Percentiles rank a stretch among this genome's conserved stretches.
These are phyloP conservation scores for Linnemannia schmuckeri DNA, from an alignment of 192 early-diverging fungal species.

Conservation along the genomic window DNA sequence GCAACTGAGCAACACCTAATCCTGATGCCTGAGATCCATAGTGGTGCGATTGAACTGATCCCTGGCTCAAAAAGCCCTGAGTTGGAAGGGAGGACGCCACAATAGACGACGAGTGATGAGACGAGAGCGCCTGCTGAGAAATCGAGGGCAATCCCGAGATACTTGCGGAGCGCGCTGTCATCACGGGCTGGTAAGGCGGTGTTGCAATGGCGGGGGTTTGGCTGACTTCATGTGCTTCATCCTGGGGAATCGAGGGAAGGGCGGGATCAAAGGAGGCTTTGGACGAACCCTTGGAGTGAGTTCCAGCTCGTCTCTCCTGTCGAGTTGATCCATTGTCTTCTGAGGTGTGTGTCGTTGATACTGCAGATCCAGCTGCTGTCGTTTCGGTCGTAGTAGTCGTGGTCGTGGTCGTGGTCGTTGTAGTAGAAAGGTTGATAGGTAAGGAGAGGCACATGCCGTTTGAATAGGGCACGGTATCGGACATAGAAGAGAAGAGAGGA, in stretches of 20 bases:
- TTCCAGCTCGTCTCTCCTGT: conserved; percentile 24
- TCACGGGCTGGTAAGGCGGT: conserved; percentile 26
- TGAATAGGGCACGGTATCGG: conserved; percentile 41
- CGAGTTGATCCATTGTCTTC: conserved; percentile 5
- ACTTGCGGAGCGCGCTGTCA: conserved; percentile 35
- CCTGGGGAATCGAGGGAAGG: conserved; percentile 46
- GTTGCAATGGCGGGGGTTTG: not conserved
- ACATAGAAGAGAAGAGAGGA: conserved; percentile 29
- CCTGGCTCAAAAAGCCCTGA: conserved; percentile 28
- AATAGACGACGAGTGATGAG: not conserved
- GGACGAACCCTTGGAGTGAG: conserved; percentile 40
- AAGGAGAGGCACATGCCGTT: conserved; percentile 43
- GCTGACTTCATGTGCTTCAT: conserved; percentile 14
- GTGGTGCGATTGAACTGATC: not conserved
- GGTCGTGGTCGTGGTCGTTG: not conserved
- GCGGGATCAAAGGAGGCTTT: conserved; percentile 39
- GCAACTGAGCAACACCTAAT: not conserved
- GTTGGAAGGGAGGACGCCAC: conserved; percentile 37
- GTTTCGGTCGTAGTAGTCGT: not conserved
- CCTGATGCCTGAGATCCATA: conserved; percentile 3
- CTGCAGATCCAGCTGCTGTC: not conserved
- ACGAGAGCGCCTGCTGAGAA: not conserved
- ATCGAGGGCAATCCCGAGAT: conserved; percentile 28
- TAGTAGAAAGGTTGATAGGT: conserved; percentile 22
- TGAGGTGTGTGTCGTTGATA: not conserved